Conservation (phyloP, 2,329 filamentous ascomycete genomes). For the Colletotrichum sp. region DNA sequence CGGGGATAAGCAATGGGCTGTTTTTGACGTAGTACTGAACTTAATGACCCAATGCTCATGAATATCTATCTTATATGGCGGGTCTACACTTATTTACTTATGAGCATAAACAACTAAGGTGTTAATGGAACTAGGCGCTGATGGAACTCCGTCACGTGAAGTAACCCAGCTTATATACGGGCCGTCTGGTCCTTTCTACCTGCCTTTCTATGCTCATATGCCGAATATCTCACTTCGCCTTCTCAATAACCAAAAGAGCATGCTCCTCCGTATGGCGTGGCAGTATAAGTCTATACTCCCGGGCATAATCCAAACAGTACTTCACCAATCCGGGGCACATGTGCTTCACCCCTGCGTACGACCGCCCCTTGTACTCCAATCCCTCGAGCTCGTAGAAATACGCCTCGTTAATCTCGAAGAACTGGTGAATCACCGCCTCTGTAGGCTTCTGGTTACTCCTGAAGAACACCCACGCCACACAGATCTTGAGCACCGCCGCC, state of each 20-base stretch:
- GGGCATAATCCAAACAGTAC: neutral
- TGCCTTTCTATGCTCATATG: neutral
- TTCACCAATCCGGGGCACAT: neutral
- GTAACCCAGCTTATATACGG: neutral
- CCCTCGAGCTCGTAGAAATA: conserved; percentile 8
- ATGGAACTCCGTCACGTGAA: neutral
- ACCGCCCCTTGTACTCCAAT: neutral
- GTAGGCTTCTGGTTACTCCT: neutral
- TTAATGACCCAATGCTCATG: fast-evolving
- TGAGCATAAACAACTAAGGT: neutral
- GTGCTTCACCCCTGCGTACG: neutral
- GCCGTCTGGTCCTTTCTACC: neutral
- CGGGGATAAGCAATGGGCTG: neutral
- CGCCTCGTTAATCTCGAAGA: neutral
- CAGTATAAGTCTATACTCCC: neutral
- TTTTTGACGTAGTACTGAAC: neutral
- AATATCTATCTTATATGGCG: fast-evolving
- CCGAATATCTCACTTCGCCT: neutral
- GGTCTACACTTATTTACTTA: neutral
- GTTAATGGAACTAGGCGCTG: neutral
- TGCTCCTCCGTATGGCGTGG: neutral
- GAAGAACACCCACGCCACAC: conserved; percentile 5
- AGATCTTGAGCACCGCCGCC: conserved; percentile 7
- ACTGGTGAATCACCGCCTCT: neutral
- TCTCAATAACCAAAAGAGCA: neutral